These are phyloP conservation scores for Penicillium psychrofluorescens DNA, from an alignment of 495 filamentous ascomycete species.

Conservation along the genomic window DNA sequence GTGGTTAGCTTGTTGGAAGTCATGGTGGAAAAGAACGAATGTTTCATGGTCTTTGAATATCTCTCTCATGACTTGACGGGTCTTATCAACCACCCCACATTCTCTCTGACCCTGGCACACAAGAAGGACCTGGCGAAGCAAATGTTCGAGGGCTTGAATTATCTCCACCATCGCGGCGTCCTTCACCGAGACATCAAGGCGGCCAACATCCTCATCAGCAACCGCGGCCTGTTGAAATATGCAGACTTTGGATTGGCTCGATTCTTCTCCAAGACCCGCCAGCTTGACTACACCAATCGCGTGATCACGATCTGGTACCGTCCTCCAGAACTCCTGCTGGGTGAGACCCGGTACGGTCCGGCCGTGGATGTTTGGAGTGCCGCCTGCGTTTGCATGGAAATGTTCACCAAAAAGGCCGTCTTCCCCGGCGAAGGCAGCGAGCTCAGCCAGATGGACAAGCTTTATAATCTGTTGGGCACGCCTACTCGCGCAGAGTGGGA, in stretches of 20 bases:
- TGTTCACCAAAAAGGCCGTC: constrained; percentile 90
- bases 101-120: constrained; percentile 74
- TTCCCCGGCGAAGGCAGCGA: constrained; percentile 94
- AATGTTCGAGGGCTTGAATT: constrained; percentile 89
- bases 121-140: constrained; percentile 94
- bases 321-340: constrained; percentile 84
- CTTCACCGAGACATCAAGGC: constrained; percentile 94
- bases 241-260: constrained; percentile 97
- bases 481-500: constrained; percentile 83
- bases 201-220: constrained; percentile 91
- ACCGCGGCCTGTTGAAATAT: constrained; percentile 77
- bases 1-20: constrained; percentile 79
- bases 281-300: constrained; percentile 96
- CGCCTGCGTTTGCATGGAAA: constrained; percentile 93
- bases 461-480: constrained; percentile 87
- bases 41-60: constrained; percentile 99
- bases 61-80: constrained; percentile 88
- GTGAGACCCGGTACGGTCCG: constrained; percentile 89
- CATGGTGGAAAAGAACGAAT: constrained; percentile 98
- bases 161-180: constrained; percentile 88
- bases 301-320: constrained; percentile 97
- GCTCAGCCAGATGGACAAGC: constrained; percentile 92
- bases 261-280: constrained; percentile 87
- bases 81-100: constrained; percentile 87
- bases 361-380: constrained; percentile 98